Evolutionary conservation across 345 rosid species (phyloP).

Genomic region (Aquilaria yunnanensis): DNA sequence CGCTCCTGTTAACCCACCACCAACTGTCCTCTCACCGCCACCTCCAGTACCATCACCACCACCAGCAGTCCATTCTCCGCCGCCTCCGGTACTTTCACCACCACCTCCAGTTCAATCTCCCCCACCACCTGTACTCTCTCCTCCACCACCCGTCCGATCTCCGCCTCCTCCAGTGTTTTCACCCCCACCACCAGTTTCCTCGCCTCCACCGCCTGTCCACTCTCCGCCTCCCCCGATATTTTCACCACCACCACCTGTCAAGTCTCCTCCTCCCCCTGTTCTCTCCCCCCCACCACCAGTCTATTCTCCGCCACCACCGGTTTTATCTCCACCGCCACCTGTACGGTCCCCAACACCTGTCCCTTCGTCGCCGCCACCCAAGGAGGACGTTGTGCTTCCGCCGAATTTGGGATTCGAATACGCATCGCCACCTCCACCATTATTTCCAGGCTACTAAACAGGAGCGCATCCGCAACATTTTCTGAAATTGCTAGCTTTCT

Average conservation of each 20-base stretch:
- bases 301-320: slow-evolving; percentile 16
- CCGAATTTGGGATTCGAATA: slow-evolving; percentile 55
- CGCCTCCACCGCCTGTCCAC: slow-evolving; percentile 5
- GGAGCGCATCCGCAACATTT: not conserved
- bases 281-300: slow-evolving; percentile 26
- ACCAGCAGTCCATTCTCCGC: not conserved
- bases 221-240: slow-evolving; percentile 24
- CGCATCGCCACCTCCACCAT: slow-evolving; percentile 81
- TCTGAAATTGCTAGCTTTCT: not conserved
- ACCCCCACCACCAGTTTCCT: slow-evolving; percentile 11
- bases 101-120: slow-evolving; percentile 24
- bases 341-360: slow-evolving; percentile 13
- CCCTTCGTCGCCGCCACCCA: slow-evolving; percentile 23
- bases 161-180: slow-evolving; percentile 9
- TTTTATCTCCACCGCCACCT: slow-evolving; percentile 13
- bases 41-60: slow-evolving; percentile 9
- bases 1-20: not conserved
- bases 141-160: slow-evolving; percentile 15
- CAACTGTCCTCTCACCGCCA: not conserved
- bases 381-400: slow-evolving; percentile 41
- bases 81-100: slow-evolving; percentile 2
- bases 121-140: slow-evolving; percentile 19
- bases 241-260: slow-evolving; percentile 20
- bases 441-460: slow-evolving; percentile 59
- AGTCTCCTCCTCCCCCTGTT: slow-evolving; percentile 21